These are phyloP conservation scores for Colletotrichum sp. DNA, from an alignment of 2,329 filamentous ascomycete species.

Conservation along the genomic window DNA sequence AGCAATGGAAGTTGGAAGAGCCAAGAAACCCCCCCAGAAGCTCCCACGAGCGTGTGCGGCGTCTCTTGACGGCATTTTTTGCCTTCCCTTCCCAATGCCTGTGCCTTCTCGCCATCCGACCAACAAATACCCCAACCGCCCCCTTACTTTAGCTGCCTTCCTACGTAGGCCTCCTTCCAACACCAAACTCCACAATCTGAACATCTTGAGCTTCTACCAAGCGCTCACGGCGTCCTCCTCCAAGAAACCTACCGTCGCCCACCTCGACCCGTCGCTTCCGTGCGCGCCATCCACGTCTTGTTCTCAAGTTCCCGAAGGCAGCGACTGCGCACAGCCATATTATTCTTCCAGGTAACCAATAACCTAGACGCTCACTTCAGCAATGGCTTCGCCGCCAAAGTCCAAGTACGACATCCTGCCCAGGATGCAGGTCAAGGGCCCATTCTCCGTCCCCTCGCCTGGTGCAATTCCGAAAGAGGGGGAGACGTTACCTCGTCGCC, in stretches of 20 bases:
- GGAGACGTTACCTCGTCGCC: conserved; percentile 77
- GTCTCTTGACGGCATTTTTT: background rate
- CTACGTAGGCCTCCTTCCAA: background rate
- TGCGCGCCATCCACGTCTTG: background rate
- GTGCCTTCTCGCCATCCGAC: background rate
- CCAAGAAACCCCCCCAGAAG: conserved; percentile 12
- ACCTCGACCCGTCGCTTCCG: background rate
- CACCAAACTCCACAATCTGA: background rate
- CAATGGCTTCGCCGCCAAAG: conserved; percentile 13
- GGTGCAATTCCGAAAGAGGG: conserved; percentile 68
- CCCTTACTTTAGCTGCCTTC: background rate
- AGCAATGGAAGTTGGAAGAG: background rate
- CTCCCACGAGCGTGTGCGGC: background rate
- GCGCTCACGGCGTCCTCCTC: background rate
- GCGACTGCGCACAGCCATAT: background rate
- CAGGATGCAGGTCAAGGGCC: conserved; percentile 62
- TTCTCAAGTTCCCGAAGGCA: background rate
- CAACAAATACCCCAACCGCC: conserved; percentile 10
- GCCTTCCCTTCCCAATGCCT: background rate
- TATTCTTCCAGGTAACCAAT: background rate
- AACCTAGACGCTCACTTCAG: background rate
- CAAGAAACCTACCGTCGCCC: background rate
- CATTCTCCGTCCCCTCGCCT: conserved; percentile 73
- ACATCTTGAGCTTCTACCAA: background rate
- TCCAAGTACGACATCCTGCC: conserved; percentile 35